These are phyloP conservation scores for Populus pruinosa DNA, from an alignment of 345 rosid genomes.

Conservation along the genomic window DNA sequence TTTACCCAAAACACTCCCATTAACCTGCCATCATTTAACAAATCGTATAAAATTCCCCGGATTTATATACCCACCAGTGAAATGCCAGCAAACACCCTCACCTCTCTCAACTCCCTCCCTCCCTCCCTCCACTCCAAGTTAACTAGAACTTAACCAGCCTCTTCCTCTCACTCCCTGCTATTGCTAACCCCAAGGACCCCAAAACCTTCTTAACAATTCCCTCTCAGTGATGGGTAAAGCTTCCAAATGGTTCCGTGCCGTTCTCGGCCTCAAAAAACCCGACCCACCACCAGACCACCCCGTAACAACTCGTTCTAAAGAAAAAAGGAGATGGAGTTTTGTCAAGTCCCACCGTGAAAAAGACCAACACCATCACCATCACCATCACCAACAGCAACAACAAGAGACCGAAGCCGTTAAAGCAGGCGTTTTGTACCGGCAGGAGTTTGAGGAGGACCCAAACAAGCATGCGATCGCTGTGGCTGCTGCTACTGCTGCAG, in stretches of 20 bases:
- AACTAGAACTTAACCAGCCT: not conserved
- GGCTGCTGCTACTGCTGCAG: constrained; percentile 78
- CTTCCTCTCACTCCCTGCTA: not conserved
- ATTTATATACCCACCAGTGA: not conserved
- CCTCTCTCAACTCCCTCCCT: too few species aligned
- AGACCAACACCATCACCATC: constrained; percentile 7
- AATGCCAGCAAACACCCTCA: not conserved
- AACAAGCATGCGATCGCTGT: constrained; percentile 68
- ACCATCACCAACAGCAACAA: not conserved
- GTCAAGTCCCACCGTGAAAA: constrained; percentile 65
- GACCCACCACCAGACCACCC: constrained; percentile 30
- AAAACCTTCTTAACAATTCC: not conserved
- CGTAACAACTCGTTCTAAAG: constrained; percentile 25
- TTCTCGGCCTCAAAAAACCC: constrained; percentile 68
- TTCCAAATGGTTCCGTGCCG: constrained; percentile 63
- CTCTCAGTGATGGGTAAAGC: constrained; percentile 67
- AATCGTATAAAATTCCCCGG: not conserved
- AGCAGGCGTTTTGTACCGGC: not conserved
- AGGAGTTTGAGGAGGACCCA: constrained; percentile 24
- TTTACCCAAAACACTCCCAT: not conserved
- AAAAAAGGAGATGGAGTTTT: constrained; percentile 86
- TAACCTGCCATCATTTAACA: not conserved
- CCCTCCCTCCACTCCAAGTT: not conserved
- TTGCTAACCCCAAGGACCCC: constrained; percentile 4
- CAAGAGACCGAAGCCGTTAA: not conserved